Base-by-base conservation (phyloP, 768 basidiomycete genomes). In the Tricholoma sp. region DNA sequence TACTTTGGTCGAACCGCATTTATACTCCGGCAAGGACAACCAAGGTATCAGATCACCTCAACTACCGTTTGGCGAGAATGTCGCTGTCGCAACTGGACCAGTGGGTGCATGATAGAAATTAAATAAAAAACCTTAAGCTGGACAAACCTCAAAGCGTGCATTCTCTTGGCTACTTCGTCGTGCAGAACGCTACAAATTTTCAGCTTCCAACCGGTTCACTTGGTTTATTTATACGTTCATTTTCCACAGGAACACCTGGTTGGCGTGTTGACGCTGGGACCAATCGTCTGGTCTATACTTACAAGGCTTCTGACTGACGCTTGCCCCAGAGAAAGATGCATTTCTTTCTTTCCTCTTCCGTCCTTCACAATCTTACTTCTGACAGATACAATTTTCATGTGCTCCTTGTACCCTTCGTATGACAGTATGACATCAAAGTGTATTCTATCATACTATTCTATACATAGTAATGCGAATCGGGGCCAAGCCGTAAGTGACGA, bases 21-120 rank as follows among this genome's bases (percentile, higher is more conserved):
- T 74, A 57, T 80, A 74, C 56, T 59, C 70, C 49, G 56, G 71
- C 48, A 78, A 78, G 62, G 77, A 82, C 47, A 67, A 68, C n/a
- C 58, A 72, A 41, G 75, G 77, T 56, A 70, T 83, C 71, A 85
- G 82, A 68, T 72, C 83, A 37, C 79, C 85, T 58, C 83, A 83
- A 66, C 66, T 84, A 54, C 76, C 84, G 15, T 81, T 84, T 60
- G 79, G 77, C 59, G 86, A 89, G 67, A 84, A 80, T 61, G 76
- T 81, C 48, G 73, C 80, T 42, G 74, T 86, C 57, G 74, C 79
- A 50, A 74, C 83, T 53, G 70, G 74, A 48, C 66, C 71, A 49
- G 68, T 77, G 42, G 74, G 74, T 50, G 77, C 74, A 29, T 77
- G 71, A 70, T 73, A 68, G 65, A 63, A 66, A 54, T 11, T 20